Evolutionary conservation across 2,329 filamentous ascomycete species (phyloP), one percentile per base, ranked within the genome.

Genomic region (Exophiala calicioides): DNA sequence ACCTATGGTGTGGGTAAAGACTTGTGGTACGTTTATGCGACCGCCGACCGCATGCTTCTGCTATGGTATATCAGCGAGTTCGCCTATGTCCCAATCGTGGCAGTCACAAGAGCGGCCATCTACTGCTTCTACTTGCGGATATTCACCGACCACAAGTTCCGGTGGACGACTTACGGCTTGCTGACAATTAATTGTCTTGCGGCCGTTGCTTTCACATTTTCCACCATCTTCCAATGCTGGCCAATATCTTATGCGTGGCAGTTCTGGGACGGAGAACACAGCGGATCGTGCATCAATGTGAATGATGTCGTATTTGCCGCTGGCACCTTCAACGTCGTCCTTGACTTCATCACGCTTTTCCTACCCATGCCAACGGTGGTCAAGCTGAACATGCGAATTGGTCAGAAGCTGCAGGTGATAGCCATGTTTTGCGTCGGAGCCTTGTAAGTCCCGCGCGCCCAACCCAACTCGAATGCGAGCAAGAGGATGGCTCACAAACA

Each of bases 241-340:
- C 70, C 69, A 1, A 56, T 71, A 7, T 36, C 49, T 2, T 68
- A 63, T 21, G 67, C 68, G 27, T 84, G 80, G 80, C 66, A 62
- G 0, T 65, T 63, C 31, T 82, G 78, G 77, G 71, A 76, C 34
- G 69, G 69, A 1, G 61, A 70, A 37, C 66, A 72, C 20, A 2
- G 60, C 0, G 79, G 79, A 0, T 63, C 52, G 1, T 83, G 80
- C 50, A 57, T 76, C 15, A 65, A 78, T 43, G 62, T 75, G 49
- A 79, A 77, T 45, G 65, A 80, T 2, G 71, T 65, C 0, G 80
- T 75, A 71, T 65, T 72, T 20, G 74, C 77, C 26, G 77, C 78
- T 0, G 68, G 60, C 16, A 70, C 78, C 43, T n/a, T n/a, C n/a
- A 76, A 74, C 49, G 79, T 82, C 33, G 59, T 64, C 0, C 63